Evolutionary conservation across 225 moss, liverwort and hornwort genomes (phyloP), one percentile per base, ranked within the genome.

Genomic region (Physcomitrium patens): DNA sequence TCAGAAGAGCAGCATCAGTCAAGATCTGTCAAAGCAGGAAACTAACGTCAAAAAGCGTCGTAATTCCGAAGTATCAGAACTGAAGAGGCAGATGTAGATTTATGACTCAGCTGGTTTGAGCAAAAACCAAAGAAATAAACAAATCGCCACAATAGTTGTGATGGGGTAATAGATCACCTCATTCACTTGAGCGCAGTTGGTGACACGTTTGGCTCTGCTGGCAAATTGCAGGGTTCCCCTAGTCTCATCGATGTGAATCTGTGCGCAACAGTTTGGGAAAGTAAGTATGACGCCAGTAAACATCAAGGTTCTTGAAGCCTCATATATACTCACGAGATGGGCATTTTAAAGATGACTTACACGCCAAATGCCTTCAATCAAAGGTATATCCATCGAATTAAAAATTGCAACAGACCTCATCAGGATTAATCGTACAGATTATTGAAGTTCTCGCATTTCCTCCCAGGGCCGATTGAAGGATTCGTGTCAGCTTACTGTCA

Each of bases 181-280:
- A 72, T 96, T 96, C n/a, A 96, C 90, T 93, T 96, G 93, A 16
- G 96, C 96, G 72, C 96, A 96, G 44, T 90, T 96, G 60, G 91
- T 93, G 26, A 96, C 93, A 66, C 90, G 85, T 78, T 93, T 96
- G 49, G 96, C 96, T 78, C 96, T 86, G 66, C 96, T 96, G 67
- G 96, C 96, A 85, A 96, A 96, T 78, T 93, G 93, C 80, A 96
- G 80, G 26, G 96, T 96, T 46, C 96, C 91, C 80, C 96, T 84
- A 44, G 93, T 93, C 82, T 96, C 96, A 79, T 96, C 96, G 27
- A 92, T 81, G 65, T 96, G 96, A 78, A 96, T 90, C 95, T 96
- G 78, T 22, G 41, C 12, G 49, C 0, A 46, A 57, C 9, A 72
- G 49, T 63, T 71, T 9, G 10, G 1, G 45, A 52, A 28, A 66